These are phyloP conservation scores for Lachnum nothofagi DNA, from an alignment of 2,329 filamentous ascomycete genomes.

Conservation along the genomic window DNA sequence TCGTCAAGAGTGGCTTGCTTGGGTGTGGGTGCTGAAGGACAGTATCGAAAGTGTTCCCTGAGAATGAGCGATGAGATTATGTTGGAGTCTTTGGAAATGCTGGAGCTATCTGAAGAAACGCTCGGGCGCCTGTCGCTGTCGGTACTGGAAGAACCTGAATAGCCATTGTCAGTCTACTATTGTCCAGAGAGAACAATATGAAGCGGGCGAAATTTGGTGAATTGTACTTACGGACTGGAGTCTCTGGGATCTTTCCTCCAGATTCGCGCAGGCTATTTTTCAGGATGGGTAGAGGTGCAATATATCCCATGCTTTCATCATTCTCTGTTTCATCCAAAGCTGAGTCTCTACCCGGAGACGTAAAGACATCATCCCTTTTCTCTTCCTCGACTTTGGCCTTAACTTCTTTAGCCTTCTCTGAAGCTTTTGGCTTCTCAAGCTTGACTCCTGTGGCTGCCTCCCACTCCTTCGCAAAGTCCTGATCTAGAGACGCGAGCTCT, in stretches of 20 bases:
- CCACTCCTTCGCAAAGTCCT: constrained; percentile 8
- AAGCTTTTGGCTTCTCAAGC: not conserved
- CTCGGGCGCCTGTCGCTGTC: not conserved
- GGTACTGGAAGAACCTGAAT: not conserved
- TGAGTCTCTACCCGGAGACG: not conserved
- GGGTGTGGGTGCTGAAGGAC: not conserved
- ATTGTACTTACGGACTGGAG: not conserved
- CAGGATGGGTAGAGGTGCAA: constrained; percentile 3
- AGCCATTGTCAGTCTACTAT: constrained; percentile 6
- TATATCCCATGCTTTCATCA: constrained; percentile 19
- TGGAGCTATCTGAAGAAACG: not conserved
- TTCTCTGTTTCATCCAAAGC: not conserved
- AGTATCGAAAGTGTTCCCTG: not conserved
- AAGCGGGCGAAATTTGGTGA: not conserved
- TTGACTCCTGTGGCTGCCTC: not conserved
- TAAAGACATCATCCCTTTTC: not conserved
- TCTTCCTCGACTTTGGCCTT: not conserved
- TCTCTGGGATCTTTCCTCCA: not conserved
- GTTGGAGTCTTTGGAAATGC: not conserved
- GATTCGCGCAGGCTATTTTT: not conserved
- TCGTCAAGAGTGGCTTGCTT: not conserved
- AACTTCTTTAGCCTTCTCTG: not conserved
- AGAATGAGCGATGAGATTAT: constrained; percentile 1
- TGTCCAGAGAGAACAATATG: constrained; percentile 2
- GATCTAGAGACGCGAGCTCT: not conserved